phyloP scores from a whole-genome alignment of 768 basidiomycete genomes.

The Suillus hirtellus region DNA sequence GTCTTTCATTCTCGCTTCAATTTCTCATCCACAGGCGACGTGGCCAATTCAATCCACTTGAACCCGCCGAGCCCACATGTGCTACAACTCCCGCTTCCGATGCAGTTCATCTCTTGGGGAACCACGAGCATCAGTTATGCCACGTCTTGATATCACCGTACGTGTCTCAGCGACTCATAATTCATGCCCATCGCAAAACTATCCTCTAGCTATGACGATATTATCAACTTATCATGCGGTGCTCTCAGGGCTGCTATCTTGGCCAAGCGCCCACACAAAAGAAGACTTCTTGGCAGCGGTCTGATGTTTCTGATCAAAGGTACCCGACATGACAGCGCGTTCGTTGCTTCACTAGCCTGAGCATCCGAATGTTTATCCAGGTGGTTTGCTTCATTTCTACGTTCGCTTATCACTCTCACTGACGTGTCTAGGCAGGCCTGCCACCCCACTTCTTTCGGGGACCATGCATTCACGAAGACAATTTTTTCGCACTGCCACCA shows the following conservation, averaged over 20 bases:
- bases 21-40: neutral
- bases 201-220: neutral
- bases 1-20: neutral
- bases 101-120: neutral
- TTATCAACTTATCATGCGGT: neutral
- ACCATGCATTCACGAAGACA: neutral
- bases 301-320: neutral
- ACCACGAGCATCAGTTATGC: neutral
- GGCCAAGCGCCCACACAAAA: neutral
- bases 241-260: neutral
- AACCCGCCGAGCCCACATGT: neutral
- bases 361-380: neutral
- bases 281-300: neutral
- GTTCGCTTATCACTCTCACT: neutral
- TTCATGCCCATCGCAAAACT: neutral
- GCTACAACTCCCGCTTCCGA: neutral
- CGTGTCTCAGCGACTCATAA: too few species aligned
- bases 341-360: neutral
- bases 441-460: neutral
- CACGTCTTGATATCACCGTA: neutral
- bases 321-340: conserved; percentile 2
- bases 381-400: neutral
- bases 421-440: neutral
- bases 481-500: neutral
- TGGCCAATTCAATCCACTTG: neutral